Conservation (phyloP, 805 yeast genomes). For the Teunomyces tritomae region DNA sequence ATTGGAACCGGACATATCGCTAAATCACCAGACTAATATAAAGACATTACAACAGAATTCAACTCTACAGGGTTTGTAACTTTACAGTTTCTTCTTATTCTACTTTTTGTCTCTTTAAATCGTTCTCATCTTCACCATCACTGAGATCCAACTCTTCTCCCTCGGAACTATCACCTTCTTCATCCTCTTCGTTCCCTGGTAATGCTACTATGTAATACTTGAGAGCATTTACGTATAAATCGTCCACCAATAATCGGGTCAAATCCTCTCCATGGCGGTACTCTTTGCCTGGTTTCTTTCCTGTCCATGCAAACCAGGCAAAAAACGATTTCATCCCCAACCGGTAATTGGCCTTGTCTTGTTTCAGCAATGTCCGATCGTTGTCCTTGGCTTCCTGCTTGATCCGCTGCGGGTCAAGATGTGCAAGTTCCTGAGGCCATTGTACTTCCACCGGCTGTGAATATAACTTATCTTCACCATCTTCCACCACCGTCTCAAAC, state of each 20-base stretch:
- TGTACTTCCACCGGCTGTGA: constrained; percentile 54
- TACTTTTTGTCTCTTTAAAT: constrained; percentile 9
- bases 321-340: constrained; percentile 80
- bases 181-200: constrained; percentile 56
- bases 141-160: constrained; percentile 54
- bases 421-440: constrained; percentile 69
- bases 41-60: too few relatives aligned
- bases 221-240: constrained; percentile 80
- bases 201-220: constrained; percentile 76
- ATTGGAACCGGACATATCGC: constrained; percentile 1
- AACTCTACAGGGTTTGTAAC: too few relatives aligned
- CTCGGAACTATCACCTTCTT: constrained; percentile 31
- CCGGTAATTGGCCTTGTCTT: constrained; percentile 60
- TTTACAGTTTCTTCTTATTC: background rate
- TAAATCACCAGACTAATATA: too few relatives aligned
- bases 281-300: constrained; percentile 71
- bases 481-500: constrained; percentile 49
- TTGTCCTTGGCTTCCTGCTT: constrained; percentile 25
- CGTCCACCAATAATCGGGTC: constrained; percentile 70
- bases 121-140: constrained; percentile 45
- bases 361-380: constrained; percentile 38
- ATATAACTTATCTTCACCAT: constrained; percentile 53
- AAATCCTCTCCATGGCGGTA: constrained; percentile 77
- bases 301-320: constrained; percentile 87
- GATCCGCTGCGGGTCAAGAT: constrained; percentile 53